Evolutionary conservation across 2,329 filamentous ascomycete genomes (phyloP).

Genomic region (Alternaria incomplexa): DNA sequence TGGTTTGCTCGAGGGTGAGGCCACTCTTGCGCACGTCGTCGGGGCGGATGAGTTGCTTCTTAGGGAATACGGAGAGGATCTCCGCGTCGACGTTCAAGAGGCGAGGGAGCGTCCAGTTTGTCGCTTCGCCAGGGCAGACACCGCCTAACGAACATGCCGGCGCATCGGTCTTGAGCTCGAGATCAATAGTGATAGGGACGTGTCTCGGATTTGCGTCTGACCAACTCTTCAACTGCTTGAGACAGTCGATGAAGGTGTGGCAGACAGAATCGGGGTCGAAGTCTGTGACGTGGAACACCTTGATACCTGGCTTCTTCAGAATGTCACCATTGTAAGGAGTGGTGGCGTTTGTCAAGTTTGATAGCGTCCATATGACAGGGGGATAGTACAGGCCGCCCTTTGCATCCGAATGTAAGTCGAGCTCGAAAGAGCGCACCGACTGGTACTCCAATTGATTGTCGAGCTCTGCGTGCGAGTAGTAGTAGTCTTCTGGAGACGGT

Average conservation of each 20-base stretch:
- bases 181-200: slow-evolving; percentile 57
- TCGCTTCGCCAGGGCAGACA: slow-evolving; percentile 48
- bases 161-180: slow-evolving; percentile 57
- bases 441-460: slow-evolving; percentile 55
- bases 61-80: slow-evolving; percentile 53
- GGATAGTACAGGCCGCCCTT: slow-evolving; percentile 56
- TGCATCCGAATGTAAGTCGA: slow-evolving; percentile 58
- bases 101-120: slow-evolving; percentile 53
- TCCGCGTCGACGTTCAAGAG: slow-evolving; percentile 56
- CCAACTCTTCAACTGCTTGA: slow-evolving; percentile 54
- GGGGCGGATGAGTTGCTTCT: slow-evolving; percentile 53
- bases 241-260: slow-evolving; percentile 55
- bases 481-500: slow-evolving; percentile 50
- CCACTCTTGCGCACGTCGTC: slow-evolving; percentile 54
- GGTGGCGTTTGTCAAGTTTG: slow-evolving; percentile 49
- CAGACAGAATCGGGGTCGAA: slow-evolving; percentile 56
- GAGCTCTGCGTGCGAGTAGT: slow-evolving; percentile 57
- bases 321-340: slow-evolving; percentile 49
- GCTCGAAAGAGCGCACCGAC: slow-evolving; percentile 55
- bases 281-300: slow-evolving; percentile 60
- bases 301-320: slow-evolving; percentile 53
- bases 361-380: slow-evolving; percentile 52
- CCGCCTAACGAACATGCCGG: slow-evolving; percentile 42
- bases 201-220: slow-evolving; percentile 52
- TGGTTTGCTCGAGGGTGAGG: slow-evolving; percentile 55